Evolutionary conservation across 257 asterid species (phyloP), one percentile per base, ranked within the genome.

Genomic region (Solanum ahanhuiri): DNA sequence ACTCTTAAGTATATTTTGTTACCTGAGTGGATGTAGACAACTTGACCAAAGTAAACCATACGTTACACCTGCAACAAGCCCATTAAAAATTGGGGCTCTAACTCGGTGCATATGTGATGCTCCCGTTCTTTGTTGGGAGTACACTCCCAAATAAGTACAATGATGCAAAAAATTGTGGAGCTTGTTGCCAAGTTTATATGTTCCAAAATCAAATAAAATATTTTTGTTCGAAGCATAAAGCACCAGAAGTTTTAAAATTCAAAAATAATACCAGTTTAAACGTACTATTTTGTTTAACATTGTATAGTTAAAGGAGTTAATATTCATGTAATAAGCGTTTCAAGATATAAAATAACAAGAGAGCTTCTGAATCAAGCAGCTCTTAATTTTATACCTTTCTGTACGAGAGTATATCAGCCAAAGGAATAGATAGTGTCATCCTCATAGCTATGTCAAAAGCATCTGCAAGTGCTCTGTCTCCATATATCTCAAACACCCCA

Each of bases 401-500:
- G 91, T 97, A 97, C 84, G 98, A 98, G 89, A 97, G 92, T 85
- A 95, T 91, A 92, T 97, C 99, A 41, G 94, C 90, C 86, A 93
- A 90, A 28, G 98, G 98, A 90, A 97, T 90, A 77, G 98, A 92
- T n/a, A 95, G 89, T 2, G 93, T 92, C 98, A 97, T 92, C 94
- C 92, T 97, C 87, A 95, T 94, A 85, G 98, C 90, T 83, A 94
- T 92, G 90, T 95, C 98, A 88, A 95, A 96, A 67, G 96, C 98
- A 94, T 95, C 98, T 60, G 98, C 98, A 87, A 97, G 99, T 85
- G 99, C 98, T 91, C 98, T 92, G 89, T 97, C 99, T 15, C 99
- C 99, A 88, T 97, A 97, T 69, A 97, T 96, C 90, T 97, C 99
- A 86, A 97, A 96, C 83, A 97, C 98, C 20, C 99, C 99, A 86